These are phyloP conservation scores for Mucor ambiguus DNA, from an alignment of 371 early-diverging fungal species.

Conservation along the genomic window DNA sequence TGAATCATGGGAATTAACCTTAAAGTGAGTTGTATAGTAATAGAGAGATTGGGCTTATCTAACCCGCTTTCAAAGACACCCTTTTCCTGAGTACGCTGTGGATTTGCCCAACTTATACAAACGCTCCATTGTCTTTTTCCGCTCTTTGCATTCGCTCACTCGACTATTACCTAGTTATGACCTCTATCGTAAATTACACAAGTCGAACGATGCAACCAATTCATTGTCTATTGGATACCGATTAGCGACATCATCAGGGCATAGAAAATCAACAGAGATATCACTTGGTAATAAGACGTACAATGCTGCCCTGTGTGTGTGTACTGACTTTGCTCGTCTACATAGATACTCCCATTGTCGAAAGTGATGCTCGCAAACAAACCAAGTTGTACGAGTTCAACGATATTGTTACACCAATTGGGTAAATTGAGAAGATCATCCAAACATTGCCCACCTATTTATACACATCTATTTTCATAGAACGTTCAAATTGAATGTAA, in stretches of 20 bases:
- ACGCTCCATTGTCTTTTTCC: conserved; percentile 85
- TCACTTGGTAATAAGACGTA: conserved; percentile 51
- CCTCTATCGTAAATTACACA: conserved; percentile 53
- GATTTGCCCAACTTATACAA: conserved; percentile 90
- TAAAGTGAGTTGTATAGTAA: conserved; percentile 54
- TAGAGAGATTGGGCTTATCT: not conserved
- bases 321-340: not conserved
- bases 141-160: conserved; percentile 77
- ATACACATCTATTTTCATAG: conserved; percentile 35
- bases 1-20: conserved; percentile 79
- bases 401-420: conserved; percentile 76
- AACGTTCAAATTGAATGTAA: conserved; percentile 72
- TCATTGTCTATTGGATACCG: conserved; percentile 69
- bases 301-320: not conserved
- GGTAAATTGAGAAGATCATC: conserved; percentile 32
- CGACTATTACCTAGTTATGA: conserved; percentile 77
- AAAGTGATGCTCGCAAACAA: conserved; percentile 53
- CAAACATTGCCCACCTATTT: not conserved
- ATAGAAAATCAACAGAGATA: conserved; percentile 42
- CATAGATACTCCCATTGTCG: conserved; percentile 50
- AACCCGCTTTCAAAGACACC: conserved; percentile 34
- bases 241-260: conserved; percentile 47
- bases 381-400: conserved; percentile 66
- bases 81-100: conserved; percentile 56
- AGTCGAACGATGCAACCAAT: conserved; percentile 40